Conservation (phyloP, 1,284 basidiomycete genomes). For the Salmacisia buchloeana region DNA sequence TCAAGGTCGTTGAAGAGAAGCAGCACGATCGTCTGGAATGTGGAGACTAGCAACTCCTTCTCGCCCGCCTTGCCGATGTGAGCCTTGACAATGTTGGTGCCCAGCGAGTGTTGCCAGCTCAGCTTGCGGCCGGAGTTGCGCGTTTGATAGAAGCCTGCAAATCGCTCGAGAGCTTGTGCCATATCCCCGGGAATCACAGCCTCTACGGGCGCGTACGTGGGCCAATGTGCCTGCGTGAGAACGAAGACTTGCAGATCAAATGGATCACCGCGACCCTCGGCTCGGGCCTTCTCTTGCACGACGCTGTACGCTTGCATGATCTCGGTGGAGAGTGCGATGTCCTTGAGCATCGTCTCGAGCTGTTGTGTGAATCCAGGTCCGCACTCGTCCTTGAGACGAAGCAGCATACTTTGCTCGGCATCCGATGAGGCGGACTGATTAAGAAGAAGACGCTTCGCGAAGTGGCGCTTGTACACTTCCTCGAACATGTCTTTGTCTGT, state of each 20-base stretch:
- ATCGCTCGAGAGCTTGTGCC: conserved; percentile 21
- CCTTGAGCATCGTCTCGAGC: conserved; percentile 85
- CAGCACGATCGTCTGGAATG: conserved; percentile 81
- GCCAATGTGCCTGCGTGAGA: conserved; percentile 59
- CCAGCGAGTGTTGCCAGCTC: conserved; percentile 47
- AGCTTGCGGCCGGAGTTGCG: conserved; percentile 42
- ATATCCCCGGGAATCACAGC: conserved; percentile 25
- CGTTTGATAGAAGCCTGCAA: conserved; percentile 39
- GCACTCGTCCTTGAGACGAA: conserved; percentile 83
- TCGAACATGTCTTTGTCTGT: conserved; percentile 56
- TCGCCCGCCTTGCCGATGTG: conserved; percentile 56
- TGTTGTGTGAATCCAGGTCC: conserved; percentile 77
- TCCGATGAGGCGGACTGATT: conserved; percentile 83
- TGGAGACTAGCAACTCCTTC: conserved; percentile 84
- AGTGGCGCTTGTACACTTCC: conserved; percentile 82
- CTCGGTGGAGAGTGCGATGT: conserved; percentile 69
- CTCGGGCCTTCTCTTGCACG: conserved; percentile 47
- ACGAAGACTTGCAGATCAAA: conserved; percentile 57
- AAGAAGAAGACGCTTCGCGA: conserved; percentile 82
- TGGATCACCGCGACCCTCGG: conserved; percentile 18
- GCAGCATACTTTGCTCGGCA: conserved; percentile 80
- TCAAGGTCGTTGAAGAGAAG: conserved; percentile 72
- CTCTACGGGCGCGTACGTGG: conserved; percentile 48
- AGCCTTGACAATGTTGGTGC: conserved; percentile 35
- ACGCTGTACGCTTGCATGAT: conserved; percentile 57